Base-by-base conservation (phyloP, 768 basidiomycete genomes). In the Trametes gibbosa region DNA sequence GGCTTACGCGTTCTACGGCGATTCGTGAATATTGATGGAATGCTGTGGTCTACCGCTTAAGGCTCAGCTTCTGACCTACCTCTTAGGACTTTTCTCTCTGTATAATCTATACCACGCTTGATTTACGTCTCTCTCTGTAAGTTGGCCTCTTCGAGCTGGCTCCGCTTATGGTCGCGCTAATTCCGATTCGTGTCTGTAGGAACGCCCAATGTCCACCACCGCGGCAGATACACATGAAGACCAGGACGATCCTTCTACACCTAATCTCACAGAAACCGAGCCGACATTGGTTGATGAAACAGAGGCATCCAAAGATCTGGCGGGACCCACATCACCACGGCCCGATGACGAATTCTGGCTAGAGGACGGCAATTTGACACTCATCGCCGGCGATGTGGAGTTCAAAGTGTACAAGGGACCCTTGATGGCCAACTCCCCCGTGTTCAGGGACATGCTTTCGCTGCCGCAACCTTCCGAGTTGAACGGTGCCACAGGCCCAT, bases 331-430 rank as follows among this genome's bases (percentile, higher is more conserved):
- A 16, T 40, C 50, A 10, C 48, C 40, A 3, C 13, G 25, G 24
- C 58, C 19, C 5, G 62, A 63, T 21, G 57, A 51, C 2, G 64
- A 70, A 7, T 47, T 72, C 24, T 73, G 70, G 70, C 65, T 69
- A 24, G 59, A 65, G 13, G 72, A 73, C 50, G 66, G 72, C 14
- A 67, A 61, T 16, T 56, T 73, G 24, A 63, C 69, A 17, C 49
- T 73, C 17, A 53, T 65, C 25, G 69, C 71, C 13, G 65, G 65
- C 17, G 35, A 62, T 21, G 64, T 55, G 6, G 59, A 61, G 43
- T 72, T 64, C 53, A 58, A 62, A 14, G 68, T 72, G 13, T 68
- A 62, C 50, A 54, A 63, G 34, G 66, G 58, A 32, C 47, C 68
- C 3, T 51, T 72, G 35, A 42, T 65, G 13, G 40, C 52, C 16